Evolutionary conservation across 2,329 filamentous ascomycete genomes (phyloP).

Genomic region (Fusarium marasasianum): DNA sequence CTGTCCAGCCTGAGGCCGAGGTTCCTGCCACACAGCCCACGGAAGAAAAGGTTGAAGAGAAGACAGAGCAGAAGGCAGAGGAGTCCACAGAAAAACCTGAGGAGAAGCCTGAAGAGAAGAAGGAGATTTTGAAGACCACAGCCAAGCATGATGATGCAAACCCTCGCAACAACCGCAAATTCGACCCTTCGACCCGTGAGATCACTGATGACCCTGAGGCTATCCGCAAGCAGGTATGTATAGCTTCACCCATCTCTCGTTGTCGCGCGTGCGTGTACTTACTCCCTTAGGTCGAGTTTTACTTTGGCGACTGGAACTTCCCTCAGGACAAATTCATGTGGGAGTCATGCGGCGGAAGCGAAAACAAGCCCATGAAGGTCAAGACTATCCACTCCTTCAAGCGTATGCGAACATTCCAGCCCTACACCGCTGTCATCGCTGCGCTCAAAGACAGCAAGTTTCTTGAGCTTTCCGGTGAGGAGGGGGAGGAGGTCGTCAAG

Average conservation of each 20-base stretch:
- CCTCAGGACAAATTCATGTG: slow-evolving; percentile 89
- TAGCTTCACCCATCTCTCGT: neutral
- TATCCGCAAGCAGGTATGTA: slow-evolving; percentile 81
- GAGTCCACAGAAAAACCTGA: slow-evolving; percentile 43
- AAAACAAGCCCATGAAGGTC: slow-evolving; percentile 84
- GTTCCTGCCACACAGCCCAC: slow-evolving; percentile 41
- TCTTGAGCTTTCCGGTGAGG: slow-evolving; percentile 77
- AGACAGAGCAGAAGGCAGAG: slow-evolving; percentile 40
- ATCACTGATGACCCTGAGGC: slow-evolving; percentile 80
- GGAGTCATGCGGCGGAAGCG: slow-evolving; percentile 76
- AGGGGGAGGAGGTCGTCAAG: slow-evolving; percentile 75
- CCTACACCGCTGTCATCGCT: slow-evolving; percentile 82
- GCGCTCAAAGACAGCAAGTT: slow-evolving; percentile 81
- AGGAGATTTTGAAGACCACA: slow-evolving; percentile 57
- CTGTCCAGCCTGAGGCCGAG: slow-evolving; percentile 45
- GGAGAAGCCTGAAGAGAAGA: slow-evolving; percentile 35
- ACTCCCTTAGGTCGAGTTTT: slow-evolving; percentile 82
- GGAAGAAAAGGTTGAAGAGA: slow-evolving; percentile 41
- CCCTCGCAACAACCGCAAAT: slow-evolving; percentile 70
- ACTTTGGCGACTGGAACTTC: slow-evolving; percentile 93
- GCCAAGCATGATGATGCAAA: slow-evolving; percentile 52
- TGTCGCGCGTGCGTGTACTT: neutral
- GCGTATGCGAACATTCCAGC: slow-evolving; percentile 95
- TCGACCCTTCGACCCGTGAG: slow-evolving; percentile 71
- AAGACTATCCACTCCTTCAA: slow-evolving; percentile 86